A percentile compares a stretch with the other conserved stretches of the same genome.
Evolutionary conservation across 1,284 basidiomycete genomes (phyloP).

Genomic region (Dichomitus squalens): DNA sequence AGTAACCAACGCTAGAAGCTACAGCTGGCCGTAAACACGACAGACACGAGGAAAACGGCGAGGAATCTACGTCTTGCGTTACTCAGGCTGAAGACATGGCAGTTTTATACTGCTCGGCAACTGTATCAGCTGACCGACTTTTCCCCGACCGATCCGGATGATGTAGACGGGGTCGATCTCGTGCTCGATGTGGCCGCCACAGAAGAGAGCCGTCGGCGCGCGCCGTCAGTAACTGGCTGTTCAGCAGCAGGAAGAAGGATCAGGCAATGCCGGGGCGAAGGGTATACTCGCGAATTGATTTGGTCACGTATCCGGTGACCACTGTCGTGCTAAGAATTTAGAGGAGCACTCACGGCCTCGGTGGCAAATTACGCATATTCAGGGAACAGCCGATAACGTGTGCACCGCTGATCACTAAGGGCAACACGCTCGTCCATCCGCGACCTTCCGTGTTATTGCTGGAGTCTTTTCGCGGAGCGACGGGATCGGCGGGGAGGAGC

Average conservation of each 20-base stretch:
- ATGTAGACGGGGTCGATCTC: conserved; percentile 8
- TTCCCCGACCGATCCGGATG: conserved; percentile 14
- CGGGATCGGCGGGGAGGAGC: not conserved
- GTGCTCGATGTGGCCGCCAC: conserved; percentile 1
- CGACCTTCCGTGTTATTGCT: not conserved
- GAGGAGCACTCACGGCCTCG: not conserved
- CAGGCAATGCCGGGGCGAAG: conserved; percentile 1
- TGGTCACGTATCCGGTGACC: conserved; percentile 8
- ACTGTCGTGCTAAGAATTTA: not conserved
- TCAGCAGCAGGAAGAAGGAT: not conserved
- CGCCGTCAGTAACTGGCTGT: not conserved
- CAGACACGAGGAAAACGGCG: not conserved
- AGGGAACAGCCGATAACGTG: not conserved
- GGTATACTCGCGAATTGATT: conserved; percentile 2
- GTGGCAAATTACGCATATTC: not conserved
- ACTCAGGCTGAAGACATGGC: not conserved
- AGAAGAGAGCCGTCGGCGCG: conserved; percentile 2
- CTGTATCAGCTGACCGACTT: conserved; percentile 2
- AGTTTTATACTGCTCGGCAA: conserved; percentile 6
- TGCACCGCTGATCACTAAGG: not conserved
- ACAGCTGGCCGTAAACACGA: not conserved
- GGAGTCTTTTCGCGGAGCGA: no score
- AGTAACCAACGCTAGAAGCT: conserved; percentile 12
- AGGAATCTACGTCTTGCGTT: not conserved
- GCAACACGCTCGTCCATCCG: not conserved